phyloP scores from a whole-genome alignment of 768 basidiomycete genomes.

The Phallus indusiatus region DNA sequence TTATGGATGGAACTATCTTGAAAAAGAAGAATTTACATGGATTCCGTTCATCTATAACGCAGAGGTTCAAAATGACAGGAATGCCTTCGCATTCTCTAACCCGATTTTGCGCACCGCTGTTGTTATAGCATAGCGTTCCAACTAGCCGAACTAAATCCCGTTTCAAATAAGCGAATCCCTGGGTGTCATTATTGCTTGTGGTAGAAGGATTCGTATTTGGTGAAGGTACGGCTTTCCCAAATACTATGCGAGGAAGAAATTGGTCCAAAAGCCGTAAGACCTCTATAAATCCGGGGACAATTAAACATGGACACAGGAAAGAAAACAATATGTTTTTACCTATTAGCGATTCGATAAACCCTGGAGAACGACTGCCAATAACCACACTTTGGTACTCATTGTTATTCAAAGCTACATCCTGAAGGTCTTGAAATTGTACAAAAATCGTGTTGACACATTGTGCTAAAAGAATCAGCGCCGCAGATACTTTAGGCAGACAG shows the following conservation, averaged over 20 bases:
- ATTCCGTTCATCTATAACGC: slow-evolving; percentile 84
- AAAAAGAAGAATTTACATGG: too few species aligned
- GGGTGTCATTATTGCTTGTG: slow-evolving; percentile 24
- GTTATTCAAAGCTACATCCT: slow-evolving; percentile 12
- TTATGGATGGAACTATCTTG: too few species aligned
- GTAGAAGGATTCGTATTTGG: slow-evolving; percentile 3
- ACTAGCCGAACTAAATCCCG: slow-evolving; percentile 83
- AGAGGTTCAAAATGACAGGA: slow-evolving; percentile 76
- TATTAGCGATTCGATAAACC: slow-evolving; percentile 48
- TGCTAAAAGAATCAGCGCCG: slow-evolving; percentile 67
- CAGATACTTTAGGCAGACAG: slow-evolving; percentile 66
- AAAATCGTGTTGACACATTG: slow-evolving; percentile 65
- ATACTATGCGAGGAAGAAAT: slow-evolving; percentile 81
- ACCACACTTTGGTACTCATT: not conserved
- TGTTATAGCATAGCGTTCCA: slow-evolving; percentile 63
- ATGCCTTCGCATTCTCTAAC: slow-evolving; percentile 65
- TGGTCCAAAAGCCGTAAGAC: slow-evolving; percentile 62
- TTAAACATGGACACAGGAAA: not conserved
- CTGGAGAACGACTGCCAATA: slow-evolving; percentile 23
- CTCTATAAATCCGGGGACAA: slow-evolving; percentile 32
- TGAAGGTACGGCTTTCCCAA: slow-evolving; percentile 48
- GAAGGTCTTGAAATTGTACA: slow-evolving; percentile 37
- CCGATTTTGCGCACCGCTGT: slow-evolving; percentile 62
- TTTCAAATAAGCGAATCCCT: slow-evolving; percentile 78
- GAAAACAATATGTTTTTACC: slow-evolving; percentile 31